Evolutionary conservation across 352 stramenopile species (phyloP).

Genomic region (Phytophthora podocarpi): DNA sequence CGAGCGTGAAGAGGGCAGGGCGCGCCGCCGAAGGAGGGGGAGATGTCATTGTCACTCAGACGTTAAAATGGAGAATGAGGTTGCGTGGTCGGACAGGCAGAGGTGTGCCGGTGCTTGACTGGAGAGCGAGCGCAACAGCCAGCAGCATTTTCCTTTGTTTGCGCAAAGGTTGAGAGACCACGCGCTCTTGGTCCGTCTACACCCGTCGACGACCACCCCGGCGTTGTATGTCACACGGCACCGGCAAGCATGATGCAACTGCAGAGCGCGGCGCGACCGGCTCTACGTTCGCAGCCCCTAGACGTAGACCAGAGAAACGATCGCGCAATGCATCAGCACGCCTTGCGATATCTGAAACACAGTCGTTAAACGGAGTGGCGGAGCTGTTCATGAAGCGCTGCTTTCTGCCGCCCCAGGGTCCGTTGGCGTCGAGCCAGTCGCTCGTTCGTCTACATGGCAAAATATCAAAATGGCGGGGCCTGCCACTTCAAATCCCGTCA

Average conservation of each 20-base stretch:
- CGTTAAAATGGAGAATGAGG: slow-evolving; percentile 22
- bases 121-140: slow-evolving; percentile 17
- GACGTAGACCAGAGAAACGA: slow-evolving; percentile 24
- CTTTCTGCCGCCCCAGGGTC: no score
- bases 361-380: slow-evolving; percentile 10
- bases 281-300: slow-evolving; percentile 6
- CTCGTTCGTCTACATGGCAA: slow-evolving; percentile 12
- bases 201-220: no score
- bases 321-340: slow-evolving; percentile 8
- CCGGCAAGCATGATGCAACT: slow-evolving; percentile 4
- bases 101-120: slow-evolving; percentile 18
- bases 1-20: slow-evolving; percentile 26
- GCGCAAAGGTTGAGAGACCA: slow-evolving; percentile 24
- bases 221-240: no score
- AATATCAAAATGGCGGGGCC: slow-evolving; percentile 9
- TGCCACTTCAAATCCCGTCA: slow-evolving; percentile 7
- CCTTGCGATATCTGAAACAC: slow-evolving; percentile 5
- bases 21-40: slow-evolving; percentile 1
- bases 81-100: neutral
- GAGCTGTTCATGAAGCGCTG: neutral
- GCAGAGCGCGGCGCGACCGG: neutral
- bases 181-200: slow-evolving; percentile 20
- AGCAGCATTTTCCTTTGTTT: slow-evolving; percentile 32
- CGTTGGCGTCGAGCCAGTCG: neutral
- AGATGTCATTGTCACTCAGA: slow-evolving; percentile 10